Conservation (phyloP, 805 yeast genomes). For the Saccharomycopsis sp. region DNA sequence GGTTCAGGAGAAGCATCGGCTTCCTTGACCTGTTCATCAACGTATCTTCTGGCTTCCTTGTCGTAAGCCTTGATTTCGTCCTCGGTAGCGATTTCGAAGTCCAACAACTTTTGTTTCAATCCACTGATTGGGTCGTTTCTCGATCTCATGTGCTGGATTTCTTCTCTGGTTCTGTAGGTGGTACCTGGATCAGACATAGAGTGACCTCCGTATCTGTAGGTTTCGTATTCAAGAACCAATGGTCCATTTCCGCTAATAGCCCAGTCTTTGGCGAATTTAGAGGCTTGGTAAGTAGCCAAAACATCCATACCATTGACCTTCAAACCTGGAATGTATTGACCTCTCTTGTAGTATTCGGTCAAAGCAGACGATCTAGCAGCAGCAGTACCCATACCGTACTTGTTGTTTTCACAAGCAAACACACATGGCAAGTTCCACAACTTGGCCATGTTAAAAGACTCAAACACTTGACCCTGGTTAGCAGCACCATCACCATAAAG, state of each 20-base stretch:
- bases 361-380: constrained; percentile 95
- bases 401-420: constrained; percentile 97
- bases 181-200: constrained; percentile 99
- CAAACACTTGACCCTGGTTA: constrained; percentile 98
- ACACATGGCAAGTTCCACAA: constrained; percentile 94
- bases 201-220: constrained; percentile 99
- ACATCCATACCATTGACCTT: constrained; percentile 99
- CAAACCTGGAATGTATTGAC: constrained; percentile 98
- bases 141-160: constrained; percentile 98
- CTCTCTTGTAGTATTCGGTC: constrained; percentile 97
- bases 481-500: constrained; percentile 99
- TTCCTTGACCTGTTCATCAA: constrained; percentile 87
- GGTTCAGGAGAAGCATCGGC: constrained; percentile 96
- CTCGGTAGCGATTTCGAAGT: constrained; percentile 81
- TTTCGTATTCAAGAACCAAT: constrained; percentile 90
- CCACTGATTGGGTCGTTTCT: constrained; percentile 98
- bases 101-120: constrained; percentile 78
- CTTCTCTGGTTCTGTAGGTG: constrained; percentile 99
- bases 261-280: constrained; percentile 97
- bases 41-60: constrained; percentile 92
- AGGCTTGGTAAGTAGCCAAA: constrained; percentile 90
- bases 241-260: constrained; percentile 92
- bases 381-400: constrained; percentile 99
- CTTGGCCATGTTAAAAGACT: constrained; percentile 98
- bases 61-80: constrained; percentile 91